These are phyloP conservation scores for Lolium perenne DNA, from an alignment of 176 grass and related monocot species.

Conservation along the genomic window DNA sequence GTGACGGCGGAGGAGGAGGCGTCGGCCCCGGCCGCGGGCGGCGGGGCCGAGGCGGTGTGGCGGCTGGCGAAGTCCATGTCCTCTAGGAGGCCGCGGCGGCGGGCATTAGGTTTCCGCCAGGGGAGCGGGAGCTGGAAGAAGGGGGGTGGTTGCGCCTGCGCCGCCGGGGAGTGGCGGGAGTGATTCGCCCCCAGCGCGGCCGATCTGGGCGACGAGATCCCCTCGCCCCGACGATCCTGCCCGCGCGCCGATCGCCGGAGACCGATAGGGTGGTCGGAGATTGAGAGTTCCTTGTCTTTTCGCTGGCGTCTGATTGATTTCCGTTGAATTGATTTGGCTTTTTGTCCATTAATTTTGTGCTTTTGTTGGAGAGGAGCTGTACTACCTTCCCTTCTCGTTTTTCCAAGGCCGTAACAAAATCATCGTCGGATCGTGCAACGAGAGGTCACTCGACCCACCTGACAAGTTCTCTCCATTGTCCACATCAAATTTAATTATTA, in stretches of 20 bases:
- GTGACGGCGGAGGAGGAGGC: slow-evolving; percentile 38
- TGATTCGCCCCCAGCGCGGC: slow-evolving; percentile 98
- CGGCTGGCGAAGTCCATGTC: slow-evolving; percentile 94
- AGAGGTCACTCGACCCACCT: slow-evolving; percentile 1
- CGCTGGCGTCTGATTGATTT: slow-evolving; percentile 27
- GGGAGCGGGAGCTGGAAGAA: slow-evolving; percentile 40
- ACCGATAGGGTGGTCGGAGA: slow-evolving; percentile 13
- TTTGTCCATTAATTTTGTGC: slow-evolving; percentile 26
- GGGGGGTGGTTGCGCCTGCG: slow-evolving; percentile 38
- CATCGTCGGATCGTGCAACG: slow-evolving; percentile 3
- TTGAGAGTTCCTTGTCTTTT: slow-evolving; percentile 24
- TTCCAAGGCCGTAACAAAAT: slow-evolving; percentile 7
- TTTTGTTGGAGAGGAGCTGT: slow-evolving; percentile 31
- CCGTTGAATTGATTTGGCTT: slow-evolving; percentile 25
- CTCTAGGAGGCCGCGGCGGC: slow-evolving; percentile 52
- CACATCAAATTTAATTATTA: no score
- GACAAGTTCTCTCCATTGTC: neutral
- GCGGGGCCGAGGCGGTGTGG: slow-evolving; percentile 52
- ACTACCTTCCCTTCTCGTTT: slow-evolving; percentile 18
- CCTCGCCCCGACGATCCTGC: slow-evolving; percentile 24
- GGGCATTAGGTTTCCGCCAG: slow-evolving; percentile 71
- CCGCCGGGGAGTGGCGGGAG: slow-evolving; percentile 71
- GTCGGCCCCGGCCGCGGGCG: slow-evolving; percentile 42
- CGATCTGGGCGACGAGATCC: slow-evolving; percentile 69
- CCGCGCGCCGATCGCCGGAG: slow-evolving; percentile 29